Evolutionary conservation across 495 filamentous ascomycete genomes (phyloP).

Genomic region (Aspergillus haitiensis): DNA sequence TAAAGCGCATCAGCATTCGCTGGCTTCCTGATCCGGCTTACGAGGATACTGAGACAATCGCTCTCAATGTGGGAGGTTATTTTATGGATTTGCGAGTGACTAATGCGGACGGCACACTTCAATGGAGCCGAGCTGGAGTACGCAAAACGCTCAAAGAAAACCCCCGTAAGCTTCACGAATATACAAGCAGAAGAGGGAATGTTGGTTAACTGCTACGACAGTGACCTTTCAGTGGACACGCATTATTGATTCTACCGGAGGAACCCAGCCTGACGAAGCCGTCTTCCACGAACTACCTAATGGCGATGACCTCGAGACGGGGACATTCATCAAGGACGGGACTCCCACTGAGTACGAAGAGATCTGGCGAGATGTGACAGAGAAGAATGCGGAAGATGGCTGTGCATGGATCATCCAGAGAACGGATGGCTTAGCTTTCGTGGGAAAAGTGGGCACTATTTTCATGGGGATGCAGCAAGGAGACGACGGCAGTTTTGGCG

Average conservation of each 20-base stretch:
- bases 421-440: background rate
- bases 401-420: conserved; percentile 1
- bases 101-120: background rate
- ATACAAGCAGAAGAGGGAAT: background rate
- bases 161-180: background rate
- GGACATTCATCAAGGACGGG: background rate
- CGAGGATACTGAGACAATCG: background rate
- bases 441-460: background rate
- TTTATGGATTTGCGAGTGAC: background rate
- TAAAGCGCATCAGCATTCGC: background rate
- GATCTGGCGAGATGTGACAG: background rate
- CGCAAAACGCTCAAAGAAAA: background rate
- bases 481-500: background rate
- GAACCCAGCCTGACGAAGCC: background rate
- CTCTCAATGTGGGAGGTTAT: conserved; percentile 1
- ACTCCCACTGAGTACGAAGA: background rate
- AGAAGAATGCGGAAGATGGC: background rate
- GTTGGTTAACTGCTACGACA: background rate
- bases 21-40: background rate
- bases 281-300: background rate
- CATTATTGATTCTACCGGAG: background rate
- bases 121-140: background rate
- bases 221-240: conserved; percentile 1
- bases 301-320: background rate
- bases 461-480: background rate